Evolutionary conservation across 805 yeast species (phyloP).

Genomic region (Ascoidea asiatica): DNA sequence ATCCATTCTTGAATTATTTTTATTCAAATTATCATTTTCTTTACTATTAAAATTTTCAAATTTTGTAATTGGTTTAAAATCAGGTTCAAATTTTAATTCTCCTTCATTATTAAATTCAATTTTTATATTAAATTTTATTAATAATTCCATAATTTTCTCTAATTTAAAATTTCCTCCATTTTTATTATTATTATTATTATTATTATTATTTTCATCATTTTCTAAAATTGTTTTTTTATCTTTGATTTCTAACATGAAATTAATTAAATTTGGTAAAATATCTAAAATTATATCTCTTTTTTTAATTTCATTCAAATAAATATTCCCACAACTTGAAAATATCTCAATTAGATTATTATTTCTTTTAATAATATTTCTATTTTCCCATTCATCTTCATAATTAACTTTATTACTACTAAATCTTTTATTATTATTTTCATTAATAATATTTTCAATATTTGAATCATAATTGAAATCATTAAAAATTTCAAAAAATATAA

Average conservation of each 20-base stretch:
- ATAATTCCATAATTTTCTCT: constrained; percentile 3
- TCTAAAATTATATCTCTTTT: constrained; percentile 7
- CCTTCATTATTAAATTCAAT: constrained; percentile 4
- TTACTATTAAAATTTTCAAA: too few relatives aligned
- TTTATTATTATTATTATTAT: not conserved
- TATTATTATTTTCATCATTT: not conserved
- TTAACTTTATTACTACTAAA: constrained; percentile 11
- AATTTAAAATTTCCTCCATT: constrained; percentile 3
- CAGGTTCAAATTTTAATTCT: not conserved
- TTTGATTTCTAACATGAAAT: constrained; percentile 5
- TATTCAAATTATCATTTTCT: too few relatives aligned
- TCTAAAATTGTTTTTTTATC: not conserved
- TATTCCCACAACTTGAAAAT: constrained; percentile 10
- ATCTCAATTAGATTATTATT: constrained; percentile 17
- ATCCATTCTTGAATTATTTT: too few relatives aligned
- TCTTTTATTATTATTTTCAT: constrained; percentile 7
- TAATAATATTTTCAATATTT: constrained; percentile 9
- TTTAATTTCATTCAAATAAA: constrained; percentile 5
- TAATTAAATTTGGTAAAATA: constrained; percentile 20
- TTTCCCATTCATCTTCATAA: constrained; percentile 6
- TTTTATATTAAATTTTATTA: constrained; percentile 8
- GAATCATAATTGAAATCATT: constrained; percentile 38
- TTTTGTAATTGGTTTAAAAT: not conserved
- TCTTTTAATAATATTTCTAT: constrained; percentile 15
- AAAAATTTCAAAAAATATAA: constrained; percentile 53